Evolutionary conservation across 2,329 filamentous ascomycete genomes (phyloP).

Genomic region (Nigrospora oryzae): DNA sequence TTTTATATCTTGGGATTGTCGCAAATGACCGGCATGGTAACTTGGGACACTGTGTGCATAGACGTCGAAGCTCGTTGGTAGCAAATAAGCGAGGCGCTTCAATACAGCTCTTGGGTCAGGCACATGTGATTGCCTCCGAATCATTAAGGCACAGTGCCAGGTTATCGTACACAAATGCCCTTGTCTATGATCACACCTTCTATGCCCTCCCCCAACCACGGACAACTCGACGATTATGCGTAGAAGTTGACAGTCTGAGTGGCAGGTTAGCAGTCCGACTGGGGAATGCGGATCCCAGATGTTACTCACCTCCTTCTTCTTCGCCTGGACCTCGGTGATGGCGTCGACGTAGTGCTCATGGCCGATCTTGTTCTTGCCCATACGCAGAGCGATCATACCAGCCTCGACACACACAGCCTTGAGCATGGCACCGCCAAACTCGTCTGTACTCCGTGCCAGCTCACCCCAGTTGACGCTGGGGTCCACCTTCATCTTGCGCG

Average conservation of each 20-base stretch:
- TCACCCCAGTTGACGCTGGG: slow-evolving; percentile 92
- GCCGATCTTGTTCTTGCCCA: slow-evolving; percentile 90
- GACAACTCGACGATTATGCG: slow-evolving; percentile 18
- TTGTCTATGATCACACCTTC: slow-evolving; percentile 11
- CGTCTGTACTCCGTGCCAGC: slow-evolving; percentile 90
- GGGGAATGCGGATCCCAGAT: not conserved
- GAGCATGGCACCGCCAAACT: slow-evolving; percentile 94
- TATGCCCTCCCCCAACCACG: slow-evolving; percentile 7
- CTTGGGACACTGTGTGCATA: too few species aligned
- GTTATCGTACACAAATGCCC: slow-evolving; percentile 14
- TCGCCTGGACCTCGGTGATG: slow-evolving; percentile 87
- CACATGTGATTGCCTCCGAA: too few species aligned
- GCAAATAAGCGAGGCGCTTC: too few species aligned
- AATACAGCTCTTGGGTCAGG: too few species aligned
- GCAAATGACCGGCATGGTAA: too few species aligned
- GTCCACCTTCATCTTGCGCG: slow-evolving; percentile 95
- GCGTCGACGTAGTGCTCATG: slow-evolving; percentile 99
- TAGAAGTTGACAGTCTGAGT: slow-evolving; percentile 44
- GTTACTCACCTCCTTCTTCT: slow-evolving; percentile 78
- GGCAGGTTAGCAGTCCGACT: slow-evolving; percentile 13
- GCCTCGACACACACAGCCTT: slow-evolving; percentile 99
- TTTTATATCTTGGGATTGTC: too few species aligned
- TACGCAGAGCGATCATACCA: slow-evolving; percentile 95
- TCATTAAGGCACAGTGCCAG: not conserved
- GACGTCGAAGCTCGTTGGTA: too few species aligned